Percentiles rank a stretch among this genome's conserved stretches.
These are phyloP conservation scores for Rhodosorus marinus DNA, from an alignment of 23 red algal genomes.

Conservation along the genomic window DNA sequence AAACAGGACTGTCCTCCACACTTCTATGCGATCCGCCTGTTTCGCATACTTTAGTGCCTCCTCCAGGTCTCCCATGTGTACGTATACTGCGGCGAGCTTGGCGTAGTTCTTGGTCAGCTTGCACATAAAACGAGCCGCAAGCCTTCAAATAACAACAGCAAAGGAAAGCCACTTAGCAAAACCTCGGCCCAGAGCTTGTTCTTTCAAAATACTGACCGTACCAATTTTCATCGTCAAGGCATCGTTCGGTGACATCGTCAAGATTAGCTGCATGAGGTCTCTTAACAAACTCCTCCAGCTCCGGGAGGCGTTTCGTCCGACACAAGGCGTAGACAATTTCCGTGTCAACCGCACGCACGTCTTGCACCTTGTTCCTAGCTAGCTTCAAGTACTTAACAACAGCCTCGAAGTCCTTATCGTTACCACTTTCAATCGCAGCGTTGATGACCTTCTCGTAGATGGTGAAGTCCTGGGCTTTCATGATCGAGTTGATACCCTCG, in stretches of 20 bases:
- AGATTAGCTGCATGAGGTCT: slow-evolving; percentile 78
- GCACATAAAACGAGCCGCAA: slow-evolving; percentile 74
- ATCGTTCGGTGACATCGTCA: slow-evolving; percentile 84
- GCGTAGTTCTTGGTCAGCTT: slow-evolving; percentile 74
- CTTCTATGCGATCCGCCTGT: slow-evolving; percentile 78
- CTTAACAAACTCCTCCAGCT: slow-evolving; percentile 88
- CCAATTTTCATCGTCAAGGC: slow-evolving; percentile 33
- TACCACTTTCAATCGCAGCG: slow-evolving; percentile 10
- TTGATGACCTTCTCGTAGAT: slow-evolving; percentile 58
- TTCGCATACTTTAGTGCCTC: slow-evolving; percentile 76
- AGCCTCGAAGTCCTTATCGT: slow-evolving; percentile 27
- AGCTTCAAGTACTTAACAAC: slow-evolving; percentile 82
- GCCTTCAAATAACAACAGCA: too few species aligned
- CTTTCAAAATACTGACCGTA: too few species aligned
- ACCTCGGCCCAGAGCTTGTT: too few species aligned
- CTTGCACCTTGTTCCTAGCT: slow-evolving; percentile 80
- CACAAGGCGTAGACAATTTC: slow-evolving; percentile 83
- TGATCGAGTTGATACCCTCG: slow-evolving; percentile 50
- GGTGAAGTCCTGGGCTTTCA: slow-evolving; percentile 58
- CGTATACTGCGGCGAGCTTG: slow-evolving; percentile 61
- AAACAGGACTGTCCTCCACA: slow-evolving; percentile 81
- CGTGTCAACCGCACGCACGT: slow-evolving; percentile 71
- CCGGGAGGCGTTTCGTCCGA: slow-evolving; percentile 32
- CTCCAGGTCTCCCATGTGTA: slow-evolving; percentile 64
- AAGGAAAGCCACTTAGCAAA: too few species aligned